Percentiles rank a stretch among this genome's conserved stretches.
These are phyloP conservation scores for Cryphonectria parasitica DNA, from an alignment of 2,329 filamentous ascomycete species.

Conservation along the genomic window DNA sequence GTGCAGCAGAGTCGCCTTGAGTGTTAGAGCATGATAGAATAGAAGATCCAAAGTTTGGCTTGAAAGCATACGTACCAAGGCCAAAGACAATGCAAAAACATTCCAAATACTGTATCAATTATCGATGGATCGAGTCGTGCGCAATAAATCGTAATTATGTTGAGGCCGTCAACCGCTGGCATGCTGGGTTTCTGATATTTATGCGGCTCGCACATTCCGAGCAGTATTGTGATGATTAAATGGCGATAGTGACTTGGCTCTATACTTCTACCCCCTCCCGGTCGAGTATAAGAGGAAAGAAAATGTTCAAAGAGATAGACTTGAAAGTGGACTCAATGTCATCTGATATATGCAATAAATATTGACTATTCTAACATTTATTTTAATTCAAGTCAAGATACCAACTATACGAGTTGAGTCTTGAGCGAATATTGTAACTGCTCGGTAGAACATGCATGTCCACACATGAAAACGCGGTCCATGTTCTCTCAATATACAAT, in stretches of 20 bases:
- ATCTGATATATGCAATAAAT: too few relatives aligned
- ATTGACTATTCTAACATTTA: neutral
- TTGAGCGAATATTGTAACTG: too few relatives aligned
- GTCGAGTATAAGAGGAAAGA: too few relatives aligned
- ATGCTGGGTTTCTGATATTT: neutral
- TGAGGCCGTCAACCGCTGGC: neutral
- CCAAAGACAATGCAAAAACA: neutral
- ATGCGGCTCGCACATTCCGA: neutral
- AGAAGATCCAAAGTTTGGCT: neutral
- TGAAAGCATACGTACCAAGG: neutral
- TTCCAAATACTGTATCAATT: neutral
- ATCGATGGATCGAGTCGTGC: neutral
- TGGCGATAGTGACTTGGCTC: too few relatives aligned
- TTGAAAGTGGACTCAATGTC: too few relatives aligned
- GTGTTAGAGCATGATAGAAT: neutral
- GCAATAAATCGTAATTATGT: neutral
- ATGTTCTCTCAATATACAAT: too few relatives aligned
- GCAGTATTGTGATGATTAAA: neutral
- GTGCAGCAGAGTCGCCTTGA: constrained; percentile 3
- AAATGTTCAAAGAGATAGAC: too few relatives aligned
- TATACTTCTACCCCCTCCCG: neutral
- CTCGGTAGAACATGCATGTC: too few relatives aligned
- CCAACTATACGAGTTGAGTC: too few relatives aligned
- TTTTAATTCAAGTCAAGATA: too few relatives aligned
- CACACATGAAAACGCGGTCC: too few relatives aligned